Base-by-base conservation (phyloP, 2,329 filamentous ascomycete species). In the Verticillium albo-atrum region DNA sequence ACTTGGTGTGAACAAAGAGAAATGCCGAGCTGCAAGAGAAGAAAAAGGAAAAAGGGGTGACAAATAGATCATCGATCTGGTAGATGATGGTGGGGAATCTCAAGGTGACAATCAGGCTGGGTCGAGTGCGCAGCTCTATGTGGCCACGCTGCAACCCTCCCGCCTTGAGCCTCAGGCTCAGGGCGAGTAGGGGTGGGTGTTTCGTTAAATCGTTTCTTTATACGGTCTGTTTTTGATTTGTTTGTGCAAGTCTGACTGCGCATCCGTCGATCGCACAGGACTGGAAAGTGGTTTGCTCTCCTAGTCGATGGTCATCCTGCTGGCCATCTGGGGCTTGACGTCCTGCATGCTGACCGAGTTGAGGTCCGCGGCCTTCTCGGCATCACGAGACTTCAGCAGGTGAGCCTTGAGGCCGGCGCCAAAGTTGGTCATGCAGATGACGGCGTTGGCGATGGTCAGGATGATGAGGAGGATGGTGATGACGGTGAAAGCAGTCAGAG, bases 381-480 rank as follows among this genome's bases (percentile, higher is more conserved):
- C 73, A 54, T 74, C 72, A 56, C 71, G 72, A 47, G 72, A 71
- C 69, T 81, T 83, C 67, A 87, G 82, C 60, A 99, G 84, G 72
- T 98, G 93, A 10, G 87, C 88, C 79, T 96, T 97, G 61, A 99
- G 81, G 9, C 95, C 95, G 65, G 89, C 88, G 74, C 89, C 85
- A 77, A 98, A 99, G 78, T 98, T 98, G 74, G 83, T 79, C 75
- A 92, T 93, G 82, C 94, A 98, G 68, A 94, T 82, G 69, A 90
- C 86, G 42, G 92, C 93, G 67, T 96, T 93, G 72, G 84, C 76
- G 67, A 99, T 97, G 61, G 95, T 99, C 63, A 92, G 79, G 56
- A 98, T 78, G 67, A 99, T 91, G 61, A 98, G 80, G 28, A 96
- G 76, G 61, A 99, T 91, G 47, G 95, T 97, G 68, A 99, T 89